A percentile compares a stretch with the other conserved stretches of the same genome.
phyloP scores from a whole-genome alignment of 2,329 filamentous ascomycete species.

The Phaeoacremonium minimum region DNA sequence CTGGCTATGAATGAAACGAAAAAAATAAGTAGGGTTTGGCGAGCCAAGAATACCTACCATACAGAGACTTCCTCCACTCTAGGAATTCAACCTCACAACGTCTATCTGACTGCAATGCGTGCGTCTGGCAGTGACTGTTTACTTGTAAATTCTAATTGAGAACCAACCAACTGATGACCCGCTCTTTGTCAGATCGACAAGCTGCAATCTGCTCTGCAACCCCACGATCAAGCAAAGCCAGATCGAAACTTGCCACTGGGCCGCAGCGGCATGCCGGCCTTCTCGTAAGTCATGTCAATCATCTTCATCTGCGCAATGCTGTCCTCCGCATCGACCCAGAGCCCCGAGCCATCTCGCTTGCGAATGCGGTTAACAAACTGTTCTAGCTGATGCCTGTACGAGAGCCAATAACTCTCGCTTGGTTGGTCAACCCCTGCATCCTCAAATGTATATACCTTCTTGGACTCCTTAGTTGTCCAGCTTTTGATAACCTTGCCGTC shows the following conservation, averaged over 20 bases:
- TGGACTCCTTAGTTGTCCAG: conserved; percentile 16
- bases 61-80: too few species aligned
- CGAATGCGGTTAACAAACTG: conserved; percentile 41
- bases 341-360: conserved; percentile 25
- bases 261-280: conserved; percentile 19
- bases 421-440: conserved; percentile 23
- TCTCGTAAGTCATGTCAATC: conserved; percentile 41
- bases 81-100: too few species aligned
- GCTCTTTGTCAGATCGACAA: too few species aligned
- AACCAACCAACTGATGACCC: too few species aligned
- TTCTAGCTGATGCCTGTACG: conserved; percentile 42
- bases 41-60: too few species aligned
- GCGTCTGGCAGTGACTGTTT: too few species aligned
- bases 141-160: too few species aligned
- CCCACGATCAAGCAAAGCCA: too few species aligned
- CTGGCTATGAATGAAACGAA: too few species aligned
- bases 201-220: too few species aligned
- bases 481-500: conserved; percentile 14
- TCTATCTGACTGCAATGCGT: too few species aligned
- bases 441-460: conserved; percentile 27
- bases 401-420: conserved; percentile 33
- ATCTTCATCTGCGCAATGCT: conserved; percentile 38
- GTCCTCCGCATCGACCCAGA: conserved; percentile 36
- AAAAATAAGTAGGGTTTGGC: too few species aligned
- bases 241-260: conserved; percentile 4